Percentiles rank a stretch among this genome's conserved stretches.
Conservation (phyloP, 306 rosid species). For the Mimosa pudica region DNA sequence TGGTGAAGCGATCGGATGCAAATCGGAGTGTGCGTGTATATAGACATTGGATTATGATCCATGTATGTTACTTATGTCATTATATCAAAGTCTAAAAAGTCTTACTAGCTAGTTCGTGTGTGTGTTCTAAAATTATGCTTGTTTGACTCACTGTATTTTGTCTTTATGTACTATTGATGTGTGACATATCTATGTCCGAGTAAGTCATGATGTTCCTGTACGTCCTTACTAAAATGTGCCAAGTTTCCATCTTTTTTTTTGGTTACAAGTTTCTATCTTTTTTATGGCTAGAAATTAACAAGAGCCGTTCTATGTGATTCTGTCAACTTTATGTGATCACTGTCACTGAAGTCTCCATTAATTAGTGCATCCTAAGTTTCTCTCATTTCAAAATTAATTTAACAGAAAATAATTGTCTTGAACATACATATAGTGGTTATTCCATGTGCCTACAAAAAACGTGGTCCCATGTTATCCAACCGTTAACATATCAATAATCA, state of each 20-base stretch:
- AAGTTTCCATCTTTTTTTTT: no score
- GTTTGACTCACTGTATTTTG: slow-evolving; percentile 16
- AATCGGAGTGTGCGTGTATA: background rate
- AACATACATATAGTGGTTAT: no score
- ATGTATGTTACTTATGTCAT: background rate
- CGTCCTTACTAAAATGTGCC: background rate
- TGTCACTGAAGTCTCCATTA: background rate
- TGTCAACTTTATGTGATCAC: background rate
- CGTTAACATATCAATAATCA: background rate
- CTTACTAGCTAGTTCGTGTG: background rate
- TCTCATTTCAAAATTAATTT: no score
- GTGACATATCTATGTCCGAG: slow-evolving; percentile 12
- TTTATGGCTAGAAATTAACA: background rate
- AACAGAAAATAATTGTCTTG: no score
- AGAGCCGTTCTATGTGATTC: background rate
- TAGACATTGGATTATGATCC: background rate
- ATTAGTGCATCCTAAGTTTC: no score
- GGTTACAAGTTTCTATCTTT: background rate
- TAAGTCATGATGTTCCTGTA: slow-evolving; percentile 16
- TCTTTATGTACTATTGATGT: slow-evolving; percentile 10
- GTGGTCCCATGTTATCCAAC: no score
- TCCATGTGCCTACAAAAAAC: no score
- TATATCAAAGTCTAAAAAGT: background rate
- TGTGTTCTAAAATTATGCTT: background rate
- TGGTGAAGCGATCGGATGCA: slow-evolving; percentile 69